These are phyloP conservation scores for Fusarium camptoceras DNA, from an alignment of 2,329 filamentous ascomycete genomes.

Conservation along the genomic window DNA sequence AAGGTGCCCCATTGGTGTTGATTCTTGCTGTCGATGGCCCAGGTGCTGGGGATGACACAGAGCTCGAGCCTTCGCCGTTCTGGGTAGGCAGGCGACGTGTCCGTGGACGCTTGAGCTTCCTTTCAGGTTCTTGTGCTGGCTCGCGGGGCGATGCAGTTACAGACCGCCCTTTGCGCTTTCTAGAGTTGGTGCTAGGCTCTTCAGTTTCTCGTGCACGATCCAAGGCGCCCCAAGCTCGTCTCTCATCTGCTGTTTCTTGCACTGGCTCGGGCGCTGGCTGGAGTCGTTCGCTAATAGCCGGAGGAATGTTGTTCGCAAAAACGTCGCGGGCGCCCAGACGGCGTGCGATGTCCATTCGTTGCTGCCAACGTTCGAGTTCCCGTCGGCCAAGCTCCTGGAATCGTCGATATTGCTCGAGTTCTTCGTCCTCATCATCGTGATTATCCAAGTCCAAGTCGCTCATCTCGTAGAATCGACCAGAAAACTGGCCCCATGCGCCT, in stretches of 20 bases:
- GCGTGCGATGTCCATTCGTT: slow-evolving; percentile 83
- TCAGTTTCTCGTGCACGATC: slow-evolving; percentile 83
- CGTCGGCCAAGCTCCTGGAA: slow-evolving; percentile 67
- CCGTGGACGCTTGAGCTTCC: slow-evolving; percentile 88
- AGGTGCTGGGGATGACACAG: slow-evolving; percentile 51
- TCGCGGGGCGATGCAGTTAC: slow-evolving; percentile 77
- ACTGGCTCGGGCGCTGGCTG: slow-evolving; percentile 67
- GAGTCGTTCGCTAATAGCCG: slow-evolving; percentile 70
- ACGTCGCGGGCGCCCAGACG: slow-evolving; percentile 79
- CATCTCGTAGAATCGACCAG: slow-evolving; percentile 71
- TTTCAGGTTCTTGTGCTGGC: slow-evolving; percentile 76
- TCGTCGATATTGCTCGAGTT: slow-evolving; percentile 67
- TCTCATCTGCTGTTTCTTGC: slow-evolving; percentile 81
- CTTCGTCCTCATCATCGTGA: slow-evolving; percentile 74
- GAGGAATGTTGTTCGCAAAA: slow-evolving; percentile 72
- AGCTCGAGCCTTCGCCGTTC: slow-evolving; percentile 60
- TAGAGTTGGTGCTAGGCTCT: slow-evolving; percentile 62
- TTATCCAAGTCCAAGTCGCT: slow-evolving; percentile 57
- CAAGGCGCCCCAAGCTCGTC: slow-evolving; percentile 88
- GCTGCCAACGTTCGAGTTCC: slow-evolving; percentile 81
- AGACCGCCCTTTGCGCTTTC: slow-evolving; percentile 81
- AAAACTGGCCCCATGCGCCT: slow-evolving; percentile 80
- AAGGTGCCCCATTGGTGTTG: slow-evolving; percentile 37
- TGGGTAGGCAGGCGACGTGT: slow-evolving; percentile 72
- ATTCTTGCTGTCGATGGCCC: slow-evolving; percentile 45